Evolutionary conservation across 2,329 filamentous ascomycete genomes (phyloP), one percentile per base, ranked within the genome.

Genomic region (Cryphonectria naterciae): DNA sequence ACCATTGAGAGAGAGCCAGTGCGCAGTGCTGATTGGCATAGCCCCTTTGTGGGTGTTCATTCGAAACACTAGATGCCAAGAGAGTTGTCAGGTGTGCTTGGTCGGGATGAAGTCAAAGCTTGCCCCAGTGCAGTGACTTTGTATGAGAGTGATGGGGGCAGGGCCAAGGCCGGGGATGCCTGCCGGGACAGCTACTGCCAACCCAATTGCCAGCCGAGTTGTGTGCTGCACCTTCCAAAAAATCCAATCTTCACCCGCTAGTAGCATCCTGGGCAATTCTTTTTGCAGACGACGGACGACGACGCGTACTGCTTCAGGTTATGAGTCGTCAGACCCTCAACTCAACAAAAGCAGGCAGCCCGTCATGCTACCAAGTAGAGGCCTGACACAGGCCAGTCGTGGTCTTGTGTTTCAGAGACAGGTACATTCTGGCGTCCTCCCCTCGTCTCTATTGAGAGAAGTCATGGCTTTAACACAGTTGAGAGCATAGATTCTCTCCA

Each of bases 301-400:
- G 54, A 58, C 54, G 54, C 28, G 54, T 58, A 32, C 28, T 58
- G 54, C 54, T 19, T 58, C 54, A 58, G 28, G 54, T 58, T 58
- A 28, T 58, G 54, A 58, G 54, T 58, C 15, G 25, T 39, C 46
- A 72, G 68, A 66, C 67, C 66, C 60, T 69, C 49, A 67, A 68
- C 37, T 43, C 39, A 72, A 61, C 73, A 69, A 54, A 54, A 70
- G 43, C 49, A 43, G 64, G 37, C 41, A 43, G 64, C 43, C 63
- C 70, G 67, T 76, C 75, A 90, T 90, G 87, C 81, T 89, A 77
- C 84, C 85, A 77, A 85, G 85, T 75, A 84, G 84, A 83, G 85
- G 86, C 75, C 76, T 88, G 69, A 80, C 83, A 73, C 84, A 82
- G 79, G 81, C 83, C 71, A 79, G 80, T 77, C 81, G 83, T 68